These are phyloP conservation scores for Jacaranda copaia DNA, from an alignment of 257 asterid genomes.

Conservation along the genomic window DNA sequence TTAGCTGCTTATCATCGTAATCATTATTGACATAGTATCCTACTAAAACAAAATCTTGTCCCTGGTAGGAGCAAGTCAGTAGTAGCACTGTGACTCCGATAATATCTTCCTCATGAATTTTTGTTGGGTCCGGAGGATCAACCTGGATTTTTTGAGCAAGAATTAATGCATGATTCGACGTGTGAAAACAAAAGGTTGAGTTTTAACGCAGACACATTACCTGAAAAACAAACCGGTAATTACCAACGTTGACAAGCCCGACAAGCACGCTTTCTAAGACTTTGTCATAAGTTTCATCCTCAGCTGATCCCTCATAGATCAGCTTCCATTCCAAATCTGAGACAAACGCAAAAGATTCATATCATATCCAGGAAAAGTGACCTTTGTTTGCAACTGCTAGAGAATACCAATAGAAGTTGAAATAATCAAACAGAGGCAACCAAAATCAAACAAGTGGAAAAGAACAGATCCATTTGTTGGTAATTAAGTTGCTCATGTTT, in stretches of 20 bases:
- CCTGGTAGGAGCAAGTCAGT: constrained; percentile 69
- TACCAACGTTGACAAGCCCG: constrained; percentile 78
- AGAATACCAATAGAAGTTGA: not conserved
- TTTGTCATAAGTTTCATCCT: constrained; percentile 80
- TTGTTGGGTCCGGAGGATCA: constrained; percentile 71
- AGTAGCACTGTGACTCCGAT: constrained; percentile 78
- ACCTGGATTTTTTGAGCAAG: constrained; percentile 50
- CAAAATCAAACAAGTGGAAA: not conserved
- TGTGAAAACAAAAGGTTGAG: not conserved
- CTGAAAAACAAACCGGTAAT: constrained; percentile 70
- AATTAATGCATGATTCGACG: not conserved
- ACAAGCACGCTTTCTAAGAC: constrained; percentile 75
- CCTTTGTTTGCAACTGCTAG: constrained; percentile 7
- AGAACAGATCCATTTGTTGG: not conserved
- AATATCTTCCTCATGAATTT: constrained; percentile 70
- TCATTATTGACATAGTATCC: constrained; percentile 56
- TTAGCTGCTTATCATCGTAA: constrained; percentile 58
- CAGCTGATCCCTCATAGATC: constrained; percentile 77
- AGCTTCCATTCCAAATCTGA: constrained; percentile 84
- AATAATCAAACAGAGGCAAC: not conserved
- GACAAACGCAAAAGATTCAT: constrained; percentile 4
- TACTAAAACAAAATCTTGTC: constrained; percentile 65
- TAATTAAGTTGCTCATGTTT: not conserved
- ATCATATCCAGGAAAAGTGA: not conserved
- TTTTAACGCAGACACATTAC: constrained; percentile 38